Evolutionary conservation across 2,329 filamentous ascomycete genomes (phyloP), one percentile per base, ranked within the genome.

Genomic region (Xylariaceae sp.): DNA sequence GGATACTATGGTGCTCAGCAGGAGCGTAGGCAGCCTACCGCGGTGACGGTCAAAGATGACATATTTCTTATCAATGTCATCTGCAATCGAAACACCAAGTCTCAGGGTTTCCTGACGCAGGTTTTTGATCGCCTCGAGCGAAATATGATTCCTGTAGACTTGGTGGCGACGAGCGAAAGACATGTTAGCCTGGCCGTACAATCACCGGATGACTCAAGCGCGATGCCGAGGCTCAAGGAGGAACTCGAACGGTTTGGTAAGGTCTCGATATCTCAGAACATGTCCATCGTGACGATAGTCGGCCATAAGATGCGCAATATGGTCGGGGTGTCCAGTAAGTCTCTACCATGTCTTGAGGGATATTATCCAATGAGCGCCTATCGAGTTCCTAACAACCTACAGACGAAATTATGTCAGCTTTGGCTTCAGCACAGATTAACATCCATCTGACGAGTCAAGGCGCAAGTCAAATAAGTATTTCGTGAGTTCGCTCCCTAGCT

Each of bases 271-370:
- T 58, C 58, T 1, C 54, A 59, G 1, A 62, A 64, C 20, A 69
- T 69, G 66, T 65, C 67, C 7, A 70, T 70, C 48, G 66, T 70
- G 23, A 70, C 67, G 19, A 57, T 70, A 2, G 63, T 70, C 26
- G 67, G 67, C 18, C 67, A 70, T 32, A 69, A 65, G 45, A 70
- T 70, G 67, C 59, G 67, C 42, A 70, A 67, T 32, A 67, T 68
- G 55, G 65, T 66, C 14, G 67, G 67, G 29, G 65, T 70, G 18
- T 65, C 66, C 23, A 69, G 67, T 69, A 62, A 60, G 67, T 57
- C 18, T 40, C 45, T 43, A 21, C 51, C 10, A 44, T 18, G 4
- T 26, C 9, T 12, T 7, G 4, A 26, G 7, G 12, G 2, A 12
- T 5, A 19, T 19, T 7, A 16, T 20, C 14, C 18, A n/a, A 45